Base-by-base conservation (phyloP, 352 stramenopile genomes). In the Peronospora destructor region DNA sequence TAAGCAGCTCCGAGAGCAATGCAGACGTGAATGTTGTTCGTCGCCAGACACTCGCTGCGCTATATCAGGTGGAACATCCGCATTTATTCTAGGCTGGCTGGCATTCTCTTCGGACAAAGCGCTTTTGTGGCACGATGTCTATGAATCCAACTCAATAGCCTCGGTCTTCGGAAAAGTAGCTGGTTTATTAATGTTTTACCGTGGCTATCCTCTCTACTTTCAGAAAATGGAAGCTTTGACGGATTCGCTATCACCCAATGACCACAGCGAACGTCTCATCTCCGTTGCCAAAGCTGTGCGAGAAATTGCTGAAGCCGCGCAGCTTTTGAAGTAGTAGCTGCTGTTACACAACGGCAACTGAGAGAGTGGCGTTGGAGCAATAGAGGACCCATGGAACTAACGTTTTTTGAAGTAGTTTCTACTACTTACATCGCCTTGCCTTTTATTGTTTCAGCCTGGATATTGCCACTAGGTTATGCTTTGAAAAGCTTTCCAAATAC, bases 141-240 rank as follows among this genome's bases (percentile, higher is more conserved):
- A 41, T 33, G 30, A 54, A 43, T 36, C 41, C 37, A 56, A 44
- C 49, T 50, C 48, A 42, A 13, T 35, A 49, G 54, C 45, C 23
- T 16, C 40, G 38, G 17, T 33, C 1, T 11, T 38, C 1, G 11
- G 17, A 43, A 25, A 13, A 1, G 11, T 45, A 39, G 16, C 38
- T 49, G 12, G 50, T 54, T 32, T 63, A 64, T 56, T 62, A 49
- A 64, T 51, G 10, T 44, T 46, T 45, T 44, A 26, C 10, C 17
- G 28, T 50, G 25, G 49, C 4, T 64, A 19, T 52, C 17, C 23
- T 49, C 35, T 51, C 2, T 1, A 12, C 23, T 44, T 10, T 45
- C 57, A 91, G 80, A 91, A 88, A 88, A 79, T 91, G 48, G 69
- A 66, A 58, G 59, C 73, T 14, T 61, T 87, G 43, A 73, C 74